Conservation (phyloP, 2,329 filamentous ascomycete genomes). For the Phialocephala subalpina region DNA sequence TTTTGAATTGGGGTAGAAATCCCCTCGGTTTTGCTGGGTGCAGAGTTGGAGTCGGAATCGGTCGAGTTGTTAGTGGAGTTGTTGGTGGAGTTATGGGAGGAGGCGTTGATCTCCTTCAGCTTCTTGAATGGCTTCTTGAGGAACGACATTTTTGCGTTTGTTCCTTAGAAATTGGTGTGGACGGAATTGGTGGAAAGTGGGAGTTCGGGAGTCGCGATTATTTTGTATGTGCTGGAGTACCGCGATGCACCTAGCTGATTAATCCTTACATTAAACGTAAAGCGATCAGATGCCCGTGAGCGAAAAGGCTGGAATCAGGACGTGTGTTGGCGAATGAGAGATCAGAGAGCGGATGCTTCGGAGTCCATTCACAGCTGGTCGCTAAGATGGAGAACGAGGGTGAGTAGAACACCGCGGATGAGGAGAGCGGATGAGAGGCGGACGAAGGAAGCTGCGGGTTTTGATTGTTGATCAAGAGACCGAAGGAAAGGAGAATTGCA, state of each 20-base stretch:
- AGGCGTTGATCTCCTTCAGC: slow-evolving; percentile 30
- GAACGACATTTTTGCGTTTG: slow-evolving; percentile 39
- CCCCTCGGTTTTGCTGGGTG: slow-evolving; percentile 29
- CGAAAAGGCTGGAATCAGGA: background rate
- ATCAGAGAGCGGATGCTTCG: slow-evolving; percentile 4
- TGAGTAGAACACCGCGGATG: background rate
- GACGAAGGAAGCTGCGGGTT: background rate
- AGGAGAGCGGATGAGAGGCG: background rate
- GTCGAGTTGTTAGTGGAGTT: slow-evolving; percentile 21
- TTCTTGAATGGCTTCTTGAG: slow-evolving; percentile 41
- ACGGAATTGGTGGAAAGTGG: background rate
- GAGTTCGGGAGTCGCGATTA: background rate
- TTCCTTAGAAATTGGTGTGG: background rate
- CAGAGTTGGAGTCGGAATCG: slow-evolving; percentile 3
- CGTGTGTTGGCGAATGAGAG: background rate
- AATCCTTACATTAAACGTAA: background rate
- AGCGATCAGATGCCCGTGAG: background rate
- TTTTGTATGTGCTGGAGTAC: background rate
- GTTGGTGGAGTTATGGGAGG: slow-evolving; percentile 17
- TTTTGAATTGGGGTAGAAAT: slow-evolving; percentile 11
- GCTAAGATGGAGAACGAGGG: background rate
- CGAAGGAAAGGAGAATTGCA: background rate
- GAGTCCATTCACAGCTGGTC: slow-evolving; percentile 7
- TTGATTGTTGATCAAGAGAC: slow-evolving; percentile 3
- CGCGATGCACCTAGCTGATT: slow-evolving; percentile 10